A percentile compares a stretch with the other conserved stretches of the same genome.
These are phyloP conservation scores for Mallotus repandus DNA, from an alignment of 441 rosid genomes.

Conservation along the genomic window DNA sequence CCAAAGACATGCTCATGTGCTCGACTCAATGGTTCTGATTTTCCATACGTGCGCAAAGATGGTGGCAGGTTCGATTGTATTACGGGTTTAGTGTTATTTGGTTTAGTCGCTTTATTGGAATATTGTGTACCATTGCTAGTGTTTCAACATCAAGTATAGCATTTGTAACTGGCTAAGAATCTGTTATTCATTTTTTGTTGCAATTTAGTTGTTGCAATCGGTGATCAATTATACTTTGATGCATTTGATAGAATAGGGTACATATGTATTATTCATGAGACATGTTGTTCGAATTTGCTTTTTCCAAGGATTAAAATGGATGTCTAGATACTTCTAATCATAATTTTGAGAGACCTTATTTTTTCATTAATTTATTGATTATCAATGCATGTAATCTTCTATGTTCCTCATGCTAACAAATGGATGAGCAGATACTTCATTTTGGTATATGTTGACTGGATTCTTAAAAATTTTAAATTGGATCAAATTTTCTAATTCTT, in stretches of 20 bases:
- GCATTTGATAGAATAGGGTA: background rate
- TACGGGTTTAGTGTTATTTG: slow-evolving; percentile 3
- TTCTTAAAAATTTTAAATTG: background rate
- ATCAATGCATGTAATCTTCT: background rate
- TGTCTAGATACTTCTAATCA: background rate
- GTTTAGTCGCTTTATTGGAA: background rate
- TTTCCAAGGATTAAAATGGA: background rate
- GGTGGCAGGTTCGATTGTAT: slow-evolving; percentile 54
- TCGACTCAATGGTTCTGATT: slow-evolving; percentile 49
- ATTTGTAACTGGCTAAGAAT: background rate
- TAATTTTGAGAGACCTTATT: background rate
- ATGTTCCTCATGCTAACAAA: background rate
- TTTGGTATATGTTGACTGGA: background rate
- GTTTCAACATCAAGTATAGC: background rate
- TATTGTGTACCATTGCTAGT: background rate
- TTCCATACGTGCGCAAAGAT: slow-evolving; percentile 46
- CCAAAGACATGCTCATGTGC: slow-evolving; percentile 51
- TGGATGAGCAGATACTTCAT: background rate
- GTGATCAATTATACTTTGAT: background rate
- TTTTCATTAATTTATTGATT: background rate
- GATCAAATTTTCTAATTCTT: background rate
- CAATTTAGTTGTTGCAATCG: background rate
- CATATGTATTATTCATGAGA: background rate
- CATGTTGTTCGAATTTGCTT: background rate
- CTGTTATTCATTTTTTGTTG: background rate